phyloP scores from a whole-genome alignment of 2,329 filamentous ascomycete genomes.

The Rhexocercosporidium sp. region DNA sequence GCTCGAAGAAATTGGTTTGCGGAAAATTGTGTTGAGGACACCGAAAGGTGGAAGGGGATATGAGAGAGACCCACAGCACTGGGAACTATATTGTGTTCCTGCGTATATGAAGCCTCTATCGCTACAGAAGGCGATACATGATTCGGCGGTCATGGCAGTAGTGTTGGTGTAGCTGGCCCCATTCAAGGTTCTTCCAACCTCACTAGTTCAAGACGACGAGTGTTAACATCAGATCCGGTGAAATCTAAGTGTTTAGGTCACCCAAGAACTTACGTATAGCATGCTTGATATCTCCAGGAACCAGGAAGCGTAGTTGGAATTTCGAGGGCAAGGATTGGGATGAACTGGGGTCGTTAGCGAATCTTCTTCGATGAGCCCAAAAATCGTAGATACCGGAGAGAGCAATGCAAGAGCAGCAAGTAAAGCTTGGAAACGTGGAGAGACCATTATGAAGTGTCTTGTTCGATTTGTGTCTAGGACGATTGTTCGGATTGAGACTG shows the following conservation, averaged over 20 bases:
- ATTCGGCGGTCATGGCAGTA: slow-evolving; percentile 32
- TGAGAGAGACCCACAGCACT: slow-evolving; percentile 33
- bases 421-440: background rate
- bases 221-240: no score
- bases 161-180: slow-evolving; percentile 25
- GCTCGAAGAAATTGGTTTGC: background rate
- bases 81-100: slow-evolving; percentile 35
- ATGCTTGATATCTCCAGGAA: slow-evolving; percentile 37
- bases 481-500: background rate
- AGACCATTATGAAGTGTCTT: background rate
- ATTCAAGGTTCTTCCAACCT: slow-evolving; percentile 28
- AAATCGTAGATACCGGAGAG: background rate
- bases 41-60: background rate
- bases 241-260: no score
- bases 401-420: background rate
- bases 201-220: slow-evolving; percentile 14
- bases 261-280: slow-evolving; percentile 22
- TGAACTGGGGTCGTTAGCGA: background rate
- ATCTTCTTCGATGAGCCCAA: background rate
- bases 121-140: slow-evolving; percentile 35
- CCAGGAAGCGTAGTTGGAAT: slow-evolving; percentile 28
- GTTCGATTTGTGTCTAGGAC: background rate
- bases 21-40: background rate
- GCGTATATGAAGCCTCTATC: slow-evolving; percentile 32
- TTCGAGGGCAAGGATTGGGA: background rate